phyloP scores from a whole-genome alignment of 768 basidiomycete genomes.

The Pleurotus giganteus region DNA sequence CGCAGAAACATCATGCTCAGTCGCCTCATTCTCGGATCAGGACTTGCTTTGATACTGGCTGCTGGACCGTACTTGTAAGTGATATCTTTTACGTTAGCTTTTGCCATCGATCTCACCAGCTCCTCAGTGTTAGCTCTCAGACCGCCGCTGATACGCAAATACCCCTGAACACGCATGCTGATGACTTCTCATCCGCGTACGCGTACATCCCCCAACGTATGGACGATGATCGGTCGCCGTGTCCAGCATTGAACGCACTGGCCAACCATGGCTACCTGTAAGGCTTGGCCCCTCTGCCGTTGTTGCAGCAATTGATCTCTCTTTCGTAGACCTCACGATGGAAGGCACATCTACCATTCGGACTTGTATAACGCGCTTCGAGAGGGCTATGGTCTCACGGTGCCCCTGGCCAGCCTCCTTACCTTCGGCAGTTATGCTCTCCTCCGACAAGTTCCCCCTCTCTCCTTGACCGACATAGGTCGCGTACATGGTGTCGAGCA shows the following conservation, averaged over 20 bases:
- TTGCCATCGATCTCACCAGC: neutral
- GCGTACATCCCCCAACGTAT: neutral
- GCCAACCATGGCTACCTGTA: conserved; percentile 39
- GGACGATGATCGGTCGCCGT: conserved; percentile 41
- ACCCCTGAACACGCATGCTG: neutral
- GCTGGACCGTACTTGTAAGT: neutral
- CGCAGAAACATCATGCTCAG: neutral
- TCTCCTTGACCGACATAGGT: conserved; percentile 23
- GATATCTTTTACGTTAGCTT: neutral
- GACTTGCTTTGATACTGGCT: neutral
- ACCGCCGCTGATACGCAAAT: too few relatives aligned
- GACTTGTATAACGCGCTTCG: conserved; percentile 23
- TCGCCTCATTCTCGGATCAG: neutral
- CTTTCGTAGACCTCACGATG: conserved; percentile 27
- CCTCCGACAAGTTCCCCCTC: conserved; percentile 21
- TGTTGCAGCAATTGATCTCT: neutral
- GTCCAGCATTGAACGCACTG: conserved; percentile 49
- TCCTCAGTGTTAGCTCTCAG: too few relatives aligned
- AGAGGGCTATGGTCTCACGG: conserved; percentile 29
- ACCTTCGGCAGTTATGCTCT: conserved; percentile 23
- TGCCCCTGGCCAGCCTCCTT: conserved; percentile 24
- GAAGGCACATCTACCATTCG: conserved; percentile 23
- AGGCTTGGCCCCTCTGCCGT: neutral
- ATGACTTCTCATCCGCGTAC: neutral
- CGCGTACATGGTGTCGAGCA: conserved; percentile 36